Base-by-base conservation (phyloP, 2,329 filamentous ascomycete genomes). In the Monosporascus sp. region DNA sequence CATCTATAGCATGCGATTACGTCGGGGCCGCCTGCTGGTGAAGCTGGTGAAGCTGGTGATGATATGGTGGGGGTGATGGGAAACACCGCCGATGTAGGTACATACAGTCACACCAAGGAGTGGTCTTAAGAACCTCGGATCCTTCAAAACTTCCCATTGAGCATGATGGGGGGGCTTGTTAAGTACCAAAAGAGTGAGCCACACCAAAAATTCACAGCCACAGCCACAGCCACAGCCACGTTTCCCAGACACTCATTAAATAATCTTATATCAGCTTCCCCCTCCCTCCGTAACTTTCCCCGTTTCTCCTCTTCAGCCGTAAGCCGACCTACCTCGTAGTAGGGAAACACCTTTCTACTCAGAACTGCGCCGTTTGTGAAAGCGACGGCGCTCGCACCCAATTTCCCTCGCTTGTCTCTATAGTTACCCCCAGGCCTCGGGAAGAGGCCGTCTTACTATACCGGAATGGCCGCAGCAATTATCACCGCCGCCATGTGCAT, bases 381-480 rank as follows among this genome's bases (percentile, higher is more conserved):
- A 56, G 52, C 56, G 54, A 61, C 66, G 66, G 65, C 62, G 61
- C 50, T 52, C 57, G 54, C 52, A 62, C 22, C 17, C 59, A 60
- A 68, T 68, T 52, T 50, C 57, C 51, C 47, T 58, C 57, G 54
- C 58, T 44, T 60, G 53, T 61, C 46, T 48, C 31, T 27, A 48
- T 52, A 62, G 58, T 66, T 66, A 57, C 55, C 57, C 55, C 61
- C 63, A 58, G 65, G 64, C 64, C 65, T 66, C 65, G 58, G 48
- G 59, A 56, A 56, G 63, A 69, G 64, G 64, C 60, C 62, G 55
- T 52, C 50, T 43, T 55, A 67, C 40, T 54, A 67, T 69, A 64
- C 62, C 64, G 57, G 36, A 54, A 68, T 68, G 66, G 50, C 52
- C 9, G 48, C 54, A 31, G 26, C 31, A 7, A 52, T 51, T n/a